Percentiles rank a stretch among this genome's conserved stretches.
Conservation (phyloP, 2,329 filamentous ascomycete species). For the Scortechinia acanthostroma region DNA sequence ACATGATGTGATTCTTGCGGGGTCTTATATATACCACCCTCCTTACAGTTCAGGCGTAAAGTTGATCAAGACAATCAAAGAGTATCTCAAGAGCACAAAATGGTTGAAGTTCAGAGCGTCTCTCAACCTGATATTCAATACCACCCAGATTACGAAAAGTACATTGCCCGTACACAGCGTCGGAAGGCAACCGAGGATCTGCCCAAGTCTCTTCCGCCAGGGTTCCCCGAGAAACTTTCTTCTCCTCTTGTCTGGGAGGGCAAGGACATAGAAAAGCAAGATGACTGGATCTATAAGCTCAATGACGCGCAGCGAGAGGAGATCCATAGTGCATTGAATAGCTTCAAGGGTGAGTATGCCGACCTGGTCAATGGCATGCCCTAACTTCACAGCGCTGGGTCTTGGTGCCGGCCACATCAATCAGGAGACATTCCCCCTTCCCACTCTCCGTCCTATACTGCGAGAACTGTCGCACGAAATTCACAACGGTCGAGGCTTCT, state of each 20-base stretch:
- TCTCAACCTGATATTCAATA: conserved; percentile 53
- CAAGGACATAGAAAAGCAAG: conserved; percentile 31
- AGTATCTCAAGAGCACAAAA: too few species aligned
- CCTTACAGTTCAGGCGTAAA: too few species aligned
- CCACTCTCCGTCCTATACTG: conserved; percentile 19
- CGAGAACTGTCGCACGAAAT: conserved; percentile 21
- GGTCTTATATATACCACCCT: too few species aligned
- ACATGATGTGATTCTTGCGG: too few species aligned
- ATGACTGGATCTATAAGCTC: conserved; percentile 44
- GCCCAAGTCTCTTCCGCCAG: conserved; percentile 30
- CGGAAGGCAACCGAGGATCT: conserved; percentile 30
- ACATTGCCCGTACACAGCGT: conserved; percentile 35
- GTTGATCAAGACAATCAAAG: too few species aligned
- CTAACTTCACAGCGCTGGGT: conserved; percentile 16
- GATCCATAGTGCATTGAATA: conserved; percentile 27
- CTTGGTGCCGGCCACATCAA: conserved; percentile 30
- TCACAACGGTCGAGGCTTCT: conserved; percentile 30
- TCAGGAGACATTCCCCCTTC: conserved; percentile 31
- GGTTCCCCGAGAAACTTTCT: conserved; percentile 38
- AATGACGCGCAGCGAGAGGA: conserved; percentile 36
- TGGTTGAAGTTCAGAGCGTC: too few species aligned
- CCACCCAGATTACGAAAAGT: conserved; percentile 42
- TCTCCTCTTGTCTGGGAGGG: conserved; percentile 51
- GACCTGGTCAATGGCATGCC: conserved; percentile 1
- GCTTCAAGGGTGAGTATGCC: conserved; percentile 28